Conservation (phyloP, 176 grass and related monocot species). For the Hordeum vulgare region DNA sequence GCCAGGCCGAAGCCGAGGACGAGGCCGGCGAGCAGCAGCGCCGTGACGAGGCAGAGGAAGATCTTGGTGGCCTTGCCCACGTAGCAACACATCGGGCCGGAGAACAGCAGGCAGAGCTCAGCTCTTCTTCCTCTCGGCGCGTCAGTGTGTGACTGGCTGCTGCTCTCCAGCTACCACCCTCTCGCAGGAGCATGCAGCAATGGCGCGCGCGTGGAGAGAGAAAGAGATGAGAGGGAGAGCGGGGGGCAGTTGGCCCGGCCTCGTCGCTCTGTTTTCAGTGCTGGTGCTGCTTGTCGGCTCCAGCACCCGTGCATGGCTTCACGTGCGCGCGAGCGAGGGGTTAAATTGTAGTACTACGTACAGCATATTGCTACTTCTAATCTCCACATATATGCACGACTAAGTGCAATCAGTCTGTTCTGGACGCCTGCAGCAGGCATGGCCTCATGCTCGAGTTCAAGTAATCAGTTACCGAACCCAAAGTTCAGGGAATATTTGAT, state of each 20-base stretch:
- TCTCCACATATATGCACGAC: too few species aligned
- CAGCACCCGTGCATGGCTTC: slow-evolving; percentile 49
- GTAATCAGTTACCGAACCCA: too few species aligned
- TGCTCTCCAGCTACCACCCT: not conserved
- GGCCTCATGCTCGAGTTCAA: not conserved
- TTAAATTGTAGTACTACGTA: too few species aligned
- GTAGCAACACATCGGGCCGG: slow-evolving; percentile 48
- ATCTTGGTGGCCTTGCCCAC: slow-evolving; percentile 94
- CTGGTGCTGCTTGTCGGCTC: slow-evolving; percentile 36
- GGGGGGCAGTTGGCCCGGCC: slow-evolving; percentile 10
- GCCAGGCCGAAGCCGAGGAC: slow-evolving; percentile 60
- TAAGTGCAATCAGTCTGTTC: not conserved
- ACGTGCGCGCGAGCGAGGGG: slow-evolving; percentile 53
- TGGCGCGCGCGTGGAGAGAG: not conserved
- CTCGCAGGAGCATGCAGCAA: not conserved
- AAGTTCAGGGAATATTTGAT: too few species aligned
- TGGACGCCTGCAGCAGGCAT: not conserved
- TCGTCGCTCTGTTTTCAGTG: slow-evolving; percentile 38
- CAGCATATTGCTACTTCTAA: too few species aligned
- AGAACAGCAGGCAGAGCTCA: not conserved
- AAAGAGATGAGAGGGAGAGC: not conserved
- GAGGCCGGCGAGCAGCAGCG: slow-evolving; percentile 47
- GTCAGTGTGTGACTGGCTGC: too few species aligned
- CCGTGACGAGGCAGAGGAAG: slow-evolving; percentile 60
- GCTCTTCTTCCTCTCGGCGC: not conserved